Conservation (phyloP, 805 yeast genomes). For the Candida nemodendra region DNA sequence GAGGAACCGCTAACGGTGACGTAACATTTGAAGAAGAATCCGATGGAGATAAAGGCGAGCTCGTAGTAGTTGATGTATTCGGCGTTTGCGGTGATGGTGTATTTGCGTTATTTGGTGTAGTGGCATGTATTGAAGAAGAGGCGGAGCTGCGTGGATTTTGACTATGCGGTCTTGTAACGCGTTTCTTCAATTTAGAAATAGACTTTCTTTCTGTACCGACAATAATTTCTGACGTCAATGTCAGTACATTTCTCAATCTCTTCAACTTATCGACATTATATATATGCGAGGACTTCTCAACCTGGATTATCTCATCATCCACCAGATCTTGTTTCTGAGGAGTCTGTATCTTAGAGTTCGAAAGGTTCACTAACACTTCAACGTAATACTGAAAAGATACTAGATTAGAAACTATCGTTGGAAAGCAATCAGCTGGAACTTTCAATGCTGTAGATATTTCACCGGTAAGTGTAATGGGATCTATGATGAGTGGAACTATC, state of each 20-base stretch:
- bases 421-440: conserved; percentile 83
- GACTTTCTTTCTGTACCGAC: conserved; percentile 71
- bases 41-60: conserved; percentile 5
- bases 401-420: conserved; percentile 69
- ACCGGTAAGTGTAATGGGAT: conserved; percentile 57
- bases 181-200: conserved; percentile 26
- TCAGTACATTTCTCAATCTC: conserved; percentile 71
- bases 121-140: conserved; percentile 3
- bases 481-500: conserved; percentile 74
- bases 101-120: conserved; percentile 6
- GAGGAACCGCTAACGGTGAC: conserved; percentile 9
- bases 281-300: conserved; percentile 34
- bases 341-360: conserved; percentile 42
- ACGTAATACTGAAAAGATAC: conserved; percentile 82
- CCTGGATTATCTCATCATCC: conserved; percentile 26
- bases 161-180: conserved; percentile 1
- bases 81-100: conserved; percentile 7
- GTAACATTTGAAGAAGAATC: conserved; percentile 8
- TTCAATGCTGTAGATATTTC: conserved; percentile 61
- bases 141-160: conserved; percentile 6
- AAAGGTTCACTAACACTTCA: conserved; percentile 79
- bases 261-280: conserved; percentile 80
- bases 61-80: conserved; percentile 2
- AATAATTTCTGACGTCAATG: conserved; percentile 75
- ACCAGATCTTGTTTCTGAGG: conserved; percentile 16